These are phyloP conservation scores for Pseudohalonectria lignicola DNA, from an alignment of 2,329 filamentous ascomycete genomes.

Conservation along the genomic window DNA sequence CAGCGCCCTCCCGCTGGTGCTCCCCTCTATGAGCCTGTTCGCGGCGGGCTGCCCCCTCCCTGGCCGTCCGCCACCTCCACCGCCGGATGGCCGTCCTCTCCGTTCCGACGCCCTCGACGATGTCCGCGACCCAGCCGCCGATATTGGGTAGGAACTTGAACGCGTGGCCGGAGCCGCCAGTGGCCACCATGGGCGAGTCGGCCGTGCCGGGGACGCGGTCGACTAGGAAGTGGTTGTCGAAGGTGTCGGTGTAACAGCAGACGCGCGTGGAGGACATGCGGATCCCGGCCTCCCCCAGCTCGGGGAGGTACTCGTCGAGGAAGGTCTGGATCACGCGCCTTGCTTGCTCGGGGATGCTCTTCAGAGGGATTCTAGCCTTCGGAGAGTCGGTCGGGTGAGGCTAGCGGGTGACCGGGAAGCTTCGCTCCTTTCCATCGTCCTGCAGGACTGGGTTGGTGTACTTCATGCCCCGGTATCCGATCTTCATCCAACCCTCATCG, in stretches of 20 bases:
- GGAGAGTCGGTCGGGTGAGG: conserved; percentile 4
- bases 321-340: conserved; percentile 18
- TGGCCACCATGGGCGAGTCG: conserved; percentile 2
- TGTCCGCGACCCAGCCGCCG: conserved; percentile 29
- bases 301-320: conserved; percentile 27
- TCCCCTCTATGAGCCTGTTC: conserved; percentile 12
- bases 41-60: not conserved
- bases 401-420: conserved; percentile 27
- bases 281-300: conserved; percentile 21
- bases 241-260: conserved; percentile 23
- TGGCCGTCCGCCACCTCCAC: conserved; percentile 9
- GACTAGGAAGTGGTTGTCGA: conserved; percentile 21
- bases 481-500: conserved; percentile 13
- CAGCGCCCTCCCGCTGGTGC: conserved; percentile 6
- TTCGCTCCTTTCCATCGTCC: conserved; percentile 21
- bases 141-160: conserved; percentile 19
- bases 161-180: conserved; percentile 14
- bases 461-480: conserved; percentile 18
- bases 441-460: conserved; percentile 26
- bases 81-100: conserved; percentile 13
- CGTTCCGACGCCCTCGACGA: conserved; percentile 23
- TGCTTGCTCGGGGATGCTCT: conserved; percentile 10
- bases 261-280: conserved; percentile 21
- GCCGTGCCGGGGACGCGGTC: conserved; percentile 18
- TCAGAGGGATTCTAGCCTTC: conserved; percentile 8